Conservation (phyloP, 2,329 filamentous ascomycete species). For the Ploettnerulaceae sp. region DNA sequence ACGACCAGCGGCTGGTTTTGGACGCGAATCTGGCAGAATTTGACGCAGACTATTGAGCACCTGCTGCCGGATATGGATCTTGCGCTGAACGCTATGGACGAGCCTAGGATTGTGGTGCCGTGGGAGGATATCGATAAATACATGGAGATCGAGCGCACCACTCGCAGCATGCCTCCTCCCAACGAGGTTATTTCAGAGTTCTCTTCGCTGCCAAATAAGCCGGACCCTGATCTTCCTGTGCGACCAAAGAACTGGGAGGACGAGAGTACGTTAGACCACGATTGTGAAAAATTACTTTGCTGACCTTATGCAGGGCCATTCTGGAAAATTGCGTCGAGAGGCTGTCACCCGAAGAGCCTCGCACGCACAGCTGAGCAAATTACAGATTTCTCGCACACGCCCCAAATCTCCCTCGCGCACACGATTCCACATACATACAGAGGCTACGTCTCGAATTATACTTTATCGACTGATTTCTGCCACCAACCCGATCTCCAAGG, state of each 20-base stretch:
- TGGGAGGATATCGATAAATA: conserved; percentile 51
- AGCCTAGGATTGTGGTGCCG: conserved; percentile 55
- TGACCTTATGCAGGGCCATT: conserved; percentile 46
- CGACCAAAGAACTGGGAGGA: conserved; percentile 21
- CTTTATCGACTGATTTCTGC: conserved; percentile 45
- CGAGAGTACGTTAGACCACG: conserved; percentile 33
- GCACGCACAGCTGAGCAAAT: conserved; percentile 47
- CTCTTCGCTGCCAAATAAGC: conserved; percentile 40
- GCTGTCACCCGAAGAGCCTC: conserved; percentile 58
- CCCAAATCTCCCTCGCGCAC: conserved; percentile 46
- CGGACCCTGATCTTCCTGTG: conserved; percentile 29
- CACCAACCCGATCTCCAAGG: conserved; percentile 51
- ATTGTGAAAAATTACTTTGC: neutral
- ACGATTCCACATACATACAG: conserved; percentile 38
- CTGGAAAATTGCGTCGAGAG: conserved; percentile 53
- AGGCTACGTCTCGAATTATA: conserved; percentile 37
- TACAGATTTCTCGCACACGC: conserved; percentile 41
- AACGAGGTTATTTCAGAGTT: conserved; percentile 46
- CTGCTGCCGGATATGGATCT: conserved; percentile 61
- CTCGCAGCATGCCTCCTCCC: conserved; percentile 50
- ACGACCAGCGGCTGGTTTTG: conserved; percentile 41
- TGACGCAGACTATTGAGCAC: conserved; percentile 41
- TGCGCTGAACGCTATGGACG: conserved; percentile 60
- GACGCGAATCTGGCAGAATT: conserved; percentile 38
- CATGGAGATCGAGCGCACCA: conserved; percentile 43